These are phyloP conservation scores for Ceratobasidium sp. DNA, from an alignment of 1,284 basidiomycete genomes.

Conservation along the genomic window DNA sequence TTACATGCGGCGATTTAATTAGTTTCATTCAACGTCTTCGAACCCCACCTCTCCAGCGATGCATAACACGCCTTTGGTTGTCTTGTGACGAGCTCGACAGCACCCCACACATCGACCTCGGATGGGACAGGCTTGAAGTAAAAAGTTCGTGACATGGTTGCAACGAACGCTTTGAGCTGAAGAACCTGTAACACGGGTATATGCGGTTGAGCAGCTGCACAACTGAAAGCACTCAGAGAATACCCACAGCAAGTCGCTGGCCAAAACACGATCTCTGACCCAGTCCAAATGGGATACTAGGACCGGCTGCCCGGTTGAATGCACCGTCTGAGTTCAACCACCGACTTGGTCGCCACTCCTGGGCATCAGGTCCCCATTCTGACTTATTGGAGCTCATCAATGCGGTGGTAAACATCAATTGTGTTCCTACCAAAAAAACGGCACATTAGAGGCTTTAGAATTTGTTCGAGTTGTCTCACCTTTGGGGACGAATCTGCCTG, in stretches of 20 bases:
- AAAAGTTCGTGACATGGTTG: constrained; percentile 12
- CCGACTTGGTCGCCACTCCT: constrained; percentile 20
- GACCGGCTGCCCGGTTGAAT: constrained; percentile 19
- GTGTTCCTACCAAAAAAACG: neutral
- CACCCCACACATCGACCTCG: constrained; percentile 13
- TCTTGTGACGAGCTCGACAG: constrained; percentile 14
- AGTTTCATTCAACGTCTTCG: neutral
- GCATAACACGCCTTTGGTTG: constrained; percentile 22
- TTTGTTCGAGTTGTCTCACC: neutral
- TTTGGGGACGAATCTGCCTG: constrained; percentile 6
- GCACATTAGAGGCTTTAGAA: neutral
- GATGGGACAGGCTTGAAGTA: constrained; percentile 8
- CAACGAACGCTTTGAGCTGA: constrained; percentile 23
- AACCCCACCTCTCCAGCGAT: constrained; percentile 13
- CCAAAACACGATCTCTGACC: constrained; percentile 35
- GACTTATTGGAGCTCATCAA: constrained; percentile 20
- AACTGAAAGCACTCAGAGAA: no score
- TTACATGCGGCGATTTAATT: no score
- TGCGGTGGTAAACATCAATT: constrained; percentile 4
- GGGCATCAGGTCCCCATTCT: constrained; percentile 29
- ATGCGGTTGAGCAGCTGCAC: neutral
- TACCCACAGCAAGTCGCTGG: constrained; percentile 24
- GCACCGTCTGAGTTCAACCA: constrained; percentile 20
- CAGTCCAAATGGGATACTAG: constrained; percentile 24
- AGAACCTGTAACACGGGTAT: neutral